Base-by-base conservation (phyloP, 768 basidiomycete genomes). In the Kwoniella mangroviensis region DNA sequence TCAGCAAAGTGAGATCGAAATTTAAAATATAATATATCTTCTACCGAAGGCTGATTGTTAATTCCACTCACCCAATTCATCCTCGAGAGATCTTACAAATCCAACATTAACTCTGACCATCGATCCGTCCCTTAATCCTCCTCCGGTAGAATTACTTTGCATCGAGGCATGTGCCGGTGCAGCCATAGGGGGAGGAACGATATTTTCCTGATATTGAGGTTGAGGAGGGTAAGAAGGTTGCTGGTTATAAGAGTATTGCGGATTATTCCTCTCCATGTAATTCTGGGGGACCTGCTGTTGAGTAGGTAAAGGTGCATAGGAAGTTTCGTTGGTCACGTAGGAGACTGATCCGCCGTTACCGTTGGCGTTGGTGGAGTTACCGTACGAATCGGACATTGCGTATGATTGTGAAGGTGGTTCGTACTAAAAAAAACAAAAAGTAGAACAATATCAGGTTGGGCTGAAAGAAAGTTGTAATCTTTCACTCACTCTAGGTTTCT, bases 31-130 rank as follows among this genome's bases (percentile, higher is more conserved):
- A 2, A 63, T n/a, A 4, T 11, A 24, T 19, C 26, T 51, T n/a
- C 19, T 34, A 34, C 34, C 1, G 34, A 34, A 0, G 34, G 1
- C 34, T 34, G 6, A 26, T 22, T 15, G 7, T 60, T 15, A 3
- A 10, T 11, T n/a, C 28, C 5, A 79, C 80, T 72, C 54, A 81
- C 81, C 81, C 19, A 83, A 74, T 63, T 83, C 82, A 63, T 83
- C 82, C 60, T 83, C 82, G 22, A 83, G 49, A 34, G 75, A 78
- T 53, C 81, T 63, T 19, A 81, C 75, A 57, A 83, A 83, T 9
- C 77, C 79, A 64, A 79, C 78, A 58, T 74, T 79, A 26, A 81
- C 82, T 15, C 78, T 67, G 51, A 80, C 82, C 75, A 74, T 79
- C 61, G 63, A 68, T 5, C 75, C 81, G 61, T 83, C 80, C 34